phyloP scores from a whole-genome alignment of 23 red algal species.

The Cyanidiococcus yangmingshanensis region DNA sequence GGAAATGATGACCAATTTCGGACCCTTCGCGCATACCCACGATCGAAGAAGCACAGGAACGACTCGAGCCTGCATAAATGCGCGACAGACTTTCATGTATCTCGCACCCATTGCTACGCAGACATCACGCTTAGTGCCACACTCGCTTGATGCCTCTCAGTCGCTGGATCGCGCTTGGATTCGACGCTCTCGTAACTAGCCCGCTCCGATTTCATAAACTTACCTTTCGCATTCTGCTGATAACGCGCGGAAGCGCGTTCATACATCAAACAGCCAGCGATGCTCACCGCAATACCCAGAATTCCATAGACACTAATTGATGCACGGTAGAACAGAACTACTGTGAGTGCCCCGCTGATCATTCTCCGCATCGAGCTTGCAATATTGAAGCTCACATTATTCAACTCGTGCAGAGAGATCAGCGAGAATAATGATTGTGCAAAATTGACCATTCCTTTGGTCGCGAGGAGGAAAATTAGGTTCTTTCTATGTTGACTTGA shows the following conservation, averaged over 20 bases:
- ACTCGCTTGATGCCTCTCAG: not conserved
- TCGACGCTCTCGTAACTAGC: not conserved
- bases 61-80: not conserved
- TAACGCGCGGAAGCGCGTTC: not conserved
- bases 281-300: constrained; percentile 5
- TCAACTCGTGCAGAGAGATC: constrained; percentile 9
- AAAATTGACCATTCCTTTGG: constrained; percentile 9
- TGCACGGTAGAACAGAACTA: not conserved
- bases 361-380: constrained; percentile 15
- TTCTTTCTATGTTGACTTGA: not conserved
- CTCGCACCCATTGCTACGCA: not conserved
- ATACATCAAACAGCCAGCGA: not conserved
- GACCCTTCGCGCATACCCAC: too few relatives aligned
- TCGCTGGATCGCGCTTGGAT: not conserved
- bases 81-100: not conserved
- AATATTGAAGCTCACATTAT: constrained; percentile 1
- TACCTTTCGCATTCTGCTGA: not conserved
- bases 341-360: constrained; percentile 1
- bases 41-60: too few relatives aligned
- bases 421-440: not conserved
- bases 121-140: not conserved
- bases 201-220: not conserved
- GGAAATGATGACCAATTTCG: too few relatives aligned
- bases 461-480: not conserved
- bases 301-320: not conserved